Evolutionary conservation across 352 stramenopile species (phyloP).

Genomic region (Pythium rishiriense): DNA sequence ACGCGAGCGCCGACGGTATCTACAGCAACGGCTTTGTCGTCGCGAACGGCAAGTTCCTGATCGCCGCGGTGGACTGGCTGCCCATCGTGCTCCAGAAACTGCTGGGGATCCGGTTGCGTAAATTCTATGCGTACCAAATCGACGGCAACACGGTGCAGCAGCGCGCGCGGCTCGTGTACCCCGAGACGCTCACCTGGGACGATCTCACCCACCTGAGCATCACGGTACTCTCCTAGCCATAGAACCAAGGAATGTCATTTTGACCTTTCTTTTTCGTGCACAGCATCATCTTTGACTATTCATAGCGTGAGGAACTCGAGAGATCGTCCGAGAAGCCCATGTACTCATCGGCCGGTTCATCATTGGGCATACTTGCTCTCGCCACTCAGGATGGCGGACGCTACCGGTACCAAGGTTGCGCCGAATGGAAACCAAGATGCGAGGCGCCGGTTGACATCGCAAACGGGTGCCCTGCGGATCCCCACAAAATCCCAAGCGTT

Average conservation of each 20-base stretch:
- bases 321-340: no score
- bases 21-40: slow-evolving; percentile 64
- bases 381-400: no score
- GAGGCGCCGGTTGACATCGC: neutral
- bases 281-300: no score
- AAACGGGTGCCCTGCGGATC: neutral
- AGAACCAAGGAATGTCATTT: neutral
- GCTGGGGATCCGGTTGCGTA: slow-evolving; percentile 33
- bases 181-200: slow-evolving; percentile 27
- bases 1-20: slow-evolving; percentile 42
- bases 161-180: slow-evolving; percentile 30
- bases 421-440: no score
- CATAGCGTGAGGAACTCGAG: neutral
- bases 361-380: no score
- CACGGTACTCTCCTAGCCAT: slow-evolving; percentile 26
- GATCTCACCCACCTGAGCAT: slow-evolving; percentile 32
- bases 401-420: no score
- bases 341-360: no score
- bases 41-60: slow-evolving; percentile 49
- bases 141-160: slow-evolving; percentile 29
- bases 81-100: slow-evolving; percentile 48
- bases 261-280: no score
- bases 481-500: neutral
- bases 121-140: slow-evolving; percentile 50
- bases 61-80: slow-evolving; percentile 41